phyloP scores from a whole-genome alignment of 1,284 basidiomycete species.

The Microstroma glucosiphilum region DNA sequence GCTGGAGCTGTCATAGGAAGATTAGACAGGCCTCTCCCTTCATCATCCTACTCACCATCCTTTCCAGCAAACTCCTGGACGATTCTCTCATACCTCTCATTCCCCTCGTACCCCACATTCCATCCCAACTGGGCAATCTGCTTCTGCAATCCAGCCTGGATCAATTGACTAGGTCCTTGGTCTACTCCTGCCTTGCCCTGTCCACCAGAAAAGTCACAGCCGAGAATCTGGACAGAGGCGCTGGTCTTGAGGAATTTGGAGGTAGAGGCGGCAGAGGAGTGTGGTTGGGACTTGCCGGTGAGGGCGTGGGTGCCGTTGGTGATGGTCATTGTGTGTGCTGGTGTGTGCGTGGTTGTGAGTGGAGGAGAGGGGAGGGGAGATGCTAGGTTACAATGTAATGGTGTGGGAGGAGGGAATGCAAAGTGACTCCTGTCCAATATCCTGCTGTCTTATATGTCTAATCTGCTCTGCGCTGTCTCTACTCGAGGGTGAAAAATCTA shows the following conservation, averaged over 20 bases:
- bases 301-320: too few species aligned
- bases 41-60: not conserved
- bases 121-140: slow-evolving; percentile 64
- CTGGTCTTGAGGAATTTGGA: not conserved
- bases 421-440: too few species aligned
- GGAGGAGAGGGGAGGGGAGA: not conserved
- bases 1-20: too few species aligned
- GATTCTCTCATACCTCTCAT: slow-evolving; percentile 79
- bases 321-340: not conserved
- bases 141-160: slow-evolving; percentile 35
- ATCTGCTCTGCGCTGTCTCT: not conserved
- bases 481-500: not conserved
- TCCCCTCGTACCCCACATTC: slow-evolving; percentile 79
- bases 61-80: slow-evolving; percentile 46
- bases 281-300: not conserved
- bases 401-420: too few species aligned
- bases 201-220: slow-evolving; percentile 46
- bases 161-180: slow-evolving; percentile 39
- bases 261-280: not conserved
- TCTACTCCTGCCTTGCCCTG: slow-evolving; percentile 45
- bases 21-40: not conserved
- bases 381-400: not conserved
- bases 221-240: slow-evolving; percentile 26
- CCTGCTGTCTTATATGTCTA: not conserved
- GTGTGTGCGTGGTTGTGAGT: not conserved